Conservation (phyloP, 2,329 filamentous ascomycete genomes). For the Clonostachys solani region DNA sequence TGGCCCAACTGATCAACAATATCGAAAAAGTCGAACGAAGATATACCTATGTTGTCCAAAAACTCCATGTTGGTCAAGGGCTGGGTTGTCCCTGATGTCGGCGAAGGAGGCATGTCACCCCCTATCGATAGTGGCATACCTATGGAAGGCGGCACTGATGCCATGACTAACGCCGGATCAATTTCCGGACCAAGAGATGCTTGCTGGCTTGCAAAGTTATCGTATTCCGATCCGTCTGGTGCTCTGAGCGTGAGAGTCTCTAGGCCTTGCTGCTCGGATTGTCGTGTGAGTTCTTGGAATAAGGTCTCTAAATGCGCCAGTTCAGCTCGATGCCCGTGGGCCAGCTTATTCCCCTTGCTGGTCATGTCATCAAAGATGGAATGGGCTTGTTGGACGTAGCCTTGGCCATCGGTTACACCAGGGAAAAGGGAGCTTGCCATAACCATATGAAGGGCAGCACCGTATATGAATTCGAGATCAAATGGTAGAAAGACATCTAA, state of each 20-base stretch:
- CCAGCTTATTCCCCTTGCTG: slow-evolving; percentile 22
- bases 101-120: background rate
- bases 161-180: background rate
- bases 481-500: slow-evolving; percentile 29
- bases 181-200: slow-evolving; percentile 1
- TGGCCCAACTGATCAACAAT: slow-evolving; percentile 27
- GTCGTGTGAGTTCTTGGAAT: slow-evolving; percentile 15
- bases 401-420: slow-evolving; percentile 14
- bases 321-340: slow-evolving; percentile 22
- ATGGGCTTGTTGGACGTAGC: slow-evolving; percentile 11
- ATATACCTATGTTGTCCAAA: slow-evolving; percentile 29
- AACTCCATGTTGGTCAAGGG: slow-evolving; percentile 18
- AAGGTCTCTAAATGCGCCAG: slow-evolving; percentile 18
- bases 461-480: slow-evolving; percentile 29
- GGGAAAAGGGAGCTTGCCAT: slow-evolving; percentile 31
- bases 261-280: slow-evolving; percentile 16
- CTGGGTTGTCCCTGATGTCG: slow-evolving; percentile 1
- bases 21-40: slow-evolving; percentile 28
- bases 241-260: slow-evolving; percentile 12
- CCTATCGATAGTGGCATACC: slow-evolving; percentile 2
- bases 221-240: background rate
- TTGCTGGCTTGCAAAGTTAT: background rate
- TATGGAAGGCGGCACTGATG: slow-evolving; percentile 4
- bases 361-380: slow-evolving; percentile 27
- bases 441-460: slow-evolving; percentile 23